Evolutionary conservation across 495 filamentous ascomycete species (phyloP).

Genomic region (Neurospora sp.): DNA sequence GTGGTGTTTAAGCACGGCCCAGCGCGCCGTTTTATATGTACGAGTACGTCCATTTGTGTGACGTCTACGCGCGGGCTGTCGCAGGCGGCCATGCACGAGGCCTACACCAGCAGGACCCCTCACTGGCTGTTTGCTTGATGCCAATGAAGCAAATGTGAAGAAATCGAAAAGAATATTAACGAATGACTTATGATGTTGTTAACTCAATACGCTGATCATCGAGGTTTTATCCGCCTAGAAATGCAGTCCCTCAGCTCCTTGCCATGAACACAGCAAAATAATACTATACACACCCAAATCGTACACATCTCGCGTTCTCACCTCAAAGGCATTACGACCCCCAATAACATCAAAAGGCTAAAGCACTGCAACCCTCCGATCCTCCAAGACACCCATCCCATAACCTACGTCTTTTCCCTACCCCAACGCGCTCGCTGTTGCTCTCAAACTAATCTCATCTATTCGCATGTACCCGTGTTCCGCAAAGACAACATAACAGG

Average conservation of each 20-base stretch:
- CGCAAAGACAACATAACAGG: background rate
- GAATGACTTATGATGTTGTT: background rate
- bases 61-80: background rate
- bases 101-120: background rate
- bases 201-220: background rate
- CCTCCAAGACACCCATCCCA: background rate
- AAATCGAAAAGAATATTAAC: background rate
- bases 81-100: background rate
- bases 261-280: background rate
- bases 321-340: background rate
- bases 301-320: background rate
- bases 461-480: background rate
- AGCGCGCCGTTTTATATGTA: background rate
- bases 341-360: background rate
- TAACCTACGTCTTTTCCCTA: no score
- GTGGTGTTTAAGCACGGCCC: background rate
- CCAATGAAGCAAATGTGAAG: background rate
- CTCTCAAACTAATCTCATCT: background rate
- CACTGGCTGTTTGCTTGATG: background rate
- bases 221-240: background rate
- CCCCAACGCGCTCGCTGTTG: background rate
- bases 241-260: background rate
- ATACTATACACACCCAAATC: background rate
- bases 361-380: background rate
- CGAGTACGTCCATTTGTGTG: background rate